Percentiles rank a stretch among this genome's conserved stretches.
phyloP scores from a whole-genome alignment of 257 asterid species.

The Ophiorrhiza pumila region DNA sequence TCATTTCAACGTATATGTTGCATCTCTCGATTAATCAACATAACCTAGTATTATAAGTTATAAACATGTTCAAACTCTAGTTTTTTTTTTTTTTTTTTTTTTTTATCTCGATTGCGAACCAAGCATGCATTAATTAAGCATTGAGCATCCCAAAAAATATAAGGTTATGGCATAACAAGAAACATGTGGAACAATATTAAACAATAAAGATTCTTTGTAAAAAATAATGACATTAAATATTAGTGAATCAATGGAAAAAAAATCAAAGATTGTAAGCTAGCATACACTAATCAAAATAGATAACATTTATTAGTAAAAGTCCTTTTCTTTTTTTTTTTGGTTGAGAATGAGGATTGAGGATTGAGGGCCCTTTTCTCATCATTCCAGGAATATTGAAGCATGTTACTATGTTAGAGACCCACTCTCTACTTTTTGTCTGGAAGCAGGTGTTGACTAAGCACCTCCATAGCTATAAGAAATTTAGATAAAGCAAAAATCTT shows the following conservation, averaged over 20 bases:
- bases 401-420: slow-evolving; percentile 45
- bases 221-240: background rate
- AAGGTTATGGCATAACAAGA: background rate
- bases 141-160: background rate
- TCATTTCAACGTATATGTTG: no score
- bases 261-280: slow-evolving; percentile 4
- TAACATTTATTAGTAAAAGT: slow-evolving; percentile 6
- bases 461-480: slow-evolving; percentile 13
- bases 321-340: slow-evolving; percentile 10
- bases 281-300: background rate
- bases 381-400: slow-evolving; percentile 63
- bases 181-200: slow-evolving; percentile 20
- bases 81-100: no score
- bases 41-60: background rate
- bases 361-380: slow-evolving; percentile 57
- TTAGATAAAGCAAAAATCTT: slow-evolving; percentile 2
- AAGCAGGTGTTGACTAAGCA: slow-evolving; percentile 57
- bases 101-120: no score
- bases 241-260: background rate
- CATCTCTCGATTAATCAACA: no score
- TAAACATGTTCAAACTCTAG: background rate
- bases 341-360: no score
- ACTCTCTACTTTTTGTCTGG: slow-evolving; percentile 49
- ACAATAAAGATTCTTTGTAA: slow-evolving; percentile 9
- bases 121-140: no score